phyloP scores from a whole-genome alignment of 2,329 filamentous ascomycete genomes.

The Calycina herbarum region DNA sequence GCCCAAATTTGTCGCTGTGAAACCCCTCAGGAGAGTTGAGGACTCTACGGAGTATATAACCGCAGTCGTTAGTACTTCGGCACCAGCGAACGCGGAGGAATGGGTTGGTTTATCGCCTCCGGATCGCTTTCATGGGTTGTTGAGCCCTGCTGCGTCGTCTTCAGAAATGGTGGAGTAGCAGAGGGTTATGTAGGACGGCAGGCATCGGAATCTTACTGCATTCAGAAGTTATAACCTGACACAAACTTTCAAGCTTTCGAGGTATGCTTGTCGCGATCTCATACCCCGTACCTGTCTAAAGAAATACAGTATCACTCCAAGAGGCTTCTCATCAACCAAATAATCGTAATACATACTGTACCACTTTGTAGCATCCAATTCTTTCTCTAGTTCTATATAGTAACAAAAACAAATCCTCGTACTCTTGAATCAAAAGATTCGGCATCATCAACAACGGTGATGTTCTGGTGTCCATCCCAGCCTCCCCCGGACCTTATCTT shows the following conservation, averaged over 20 bases:
- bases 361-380: too few species aligned
- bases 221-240: slow-evolving; percentile 4
- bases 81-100: not conserved
- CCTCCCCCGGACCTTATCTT: slow-evolving; percentile 13
- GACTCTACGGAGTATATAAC: not conserved
- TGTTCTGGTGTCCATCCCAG: not conserved
- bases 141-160: not conserved
- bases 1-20: not conserved
- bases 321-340: too few species aligned
- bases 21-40: not conserved
- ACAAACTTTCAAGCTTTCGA: not conserved
- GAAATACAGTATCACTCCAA: too few species aligned
- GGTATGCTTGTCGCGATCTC: not conserved
- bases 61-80: not conserved
- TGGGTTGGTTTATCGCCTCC: not conserved
- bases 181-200: not conserved
- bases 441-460: not conserved
- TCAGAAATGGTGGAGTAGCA: not conserved
- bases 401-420: too few species aligned
- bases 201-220: not conserved
- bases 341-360: not conserved
- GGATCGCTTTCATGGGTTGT: not conserved
- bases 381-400: too few species aligned
- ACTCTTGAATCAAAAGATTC: not conserved
- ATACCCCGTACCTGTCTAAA: too few species aligned